phyloP scores from a whole-genome alignment of 1,284 basidiomycete genomes.

The Papiliotrema fonsecae region DNA sequence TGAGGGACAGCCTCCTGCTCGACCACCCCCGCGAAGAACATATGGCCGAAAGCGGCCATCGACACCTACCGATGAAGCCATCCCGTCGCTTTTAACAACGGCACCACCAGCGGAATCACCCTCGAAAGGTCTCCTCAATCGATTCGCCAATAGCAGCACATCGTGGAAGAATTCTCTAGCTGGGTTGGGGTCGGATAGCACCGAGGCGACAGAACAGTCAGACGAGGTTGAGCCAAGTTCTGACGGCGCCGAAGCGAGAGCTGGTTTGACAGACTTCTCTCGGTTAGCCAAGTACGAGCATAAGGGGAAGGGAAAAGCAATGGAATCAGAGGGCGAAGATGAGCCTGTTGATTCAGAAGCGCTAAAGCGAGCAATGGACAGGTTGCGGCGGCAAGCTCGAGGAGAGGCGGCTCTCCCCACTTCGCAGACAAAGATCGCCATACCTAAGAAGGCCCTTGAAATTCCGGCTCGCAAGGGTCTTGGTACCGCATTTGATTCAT shows the following conservation, averaged over 20 bases:
- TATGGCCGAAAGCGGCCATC: slow-evolving; percentile 7
- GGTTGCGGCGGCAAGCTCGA: slow-evolving; percentile 16
- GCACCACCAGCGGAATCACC: slow-evolving; percentile 14
- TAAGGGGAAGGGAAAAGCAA: neutral
- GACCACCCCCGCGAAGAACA: slow-evolving; percentile 16
- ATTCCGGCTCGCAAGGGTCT: no score
- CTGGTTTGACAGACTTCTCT: slow-evolving; percentile 1
- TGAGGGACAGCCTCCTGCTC: no score
- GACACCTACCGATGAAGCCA: slow-evolving; percentile 7
- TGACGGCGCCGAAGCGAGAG: neutral
- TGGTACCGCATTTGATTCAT: slow-evolving; percentile 10
- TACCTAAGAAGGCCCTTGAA: neutral
- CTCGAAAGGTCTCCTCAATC: slow-evolving; percentile 21
- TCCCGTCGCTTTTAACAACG: no score
- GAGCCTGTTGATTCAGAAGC: slow-evolving; percentile 7
- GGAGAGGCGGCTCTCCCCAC: slow-evolving; percentile 1
- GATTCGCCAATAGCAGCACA: slow-evolving; percentile 9
- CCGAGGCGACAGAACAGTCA: slow-evolving; percentile 1
- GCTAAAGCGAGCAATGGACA: slow-evolving; percentile 15
- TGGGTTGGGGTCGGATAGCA: slow-evolving; percentile 5
- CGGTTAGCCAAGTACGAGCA: neutral
- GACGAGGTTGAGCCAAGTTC: no score
- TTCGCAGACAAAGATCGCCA: neutral
- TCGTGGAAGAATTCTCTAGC: slow-evolving; percentile 16
- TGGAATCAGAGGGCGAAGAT: slow-evolving; percentile 12